These are phyloP conservation scores for Ochromonas danica DNA, from an alignment of 108 stramenopile genomes.

Conservation along the genomic window DNA sequence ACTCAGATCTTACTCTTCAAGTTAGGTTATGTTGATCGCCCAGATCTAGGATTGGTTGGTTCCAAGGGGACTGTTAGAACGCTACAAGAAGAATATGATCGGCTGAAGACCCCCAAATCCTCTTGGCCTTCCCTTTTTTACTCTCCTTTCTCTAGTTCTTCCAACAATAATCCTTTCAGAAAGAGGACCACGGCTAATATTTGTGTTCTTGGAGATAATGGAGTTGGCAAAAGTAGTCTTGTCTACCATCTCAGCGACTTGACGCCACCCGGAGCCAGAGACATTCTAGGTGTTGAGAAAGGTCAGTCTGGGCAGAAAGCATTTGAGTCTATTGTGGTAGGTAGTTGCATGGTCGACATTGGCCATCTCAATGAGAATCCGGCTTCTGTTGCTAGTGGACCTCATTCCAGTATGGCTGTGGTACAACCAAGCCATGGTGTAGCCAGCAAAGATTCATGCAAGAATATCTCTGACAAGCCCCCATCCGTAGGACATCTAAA, in stretches of 20 bases:
- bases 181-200: neutral
- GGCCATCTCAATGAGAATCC: neutral
- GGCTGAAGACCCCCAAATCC: neutral
- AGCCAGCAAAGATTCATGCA: neutral
- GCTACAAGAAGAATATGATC: neutral
- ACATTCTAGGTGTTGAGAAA: conserved; percentile 4
- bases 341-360: neutral
- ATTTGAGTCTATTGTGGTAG: neutral
- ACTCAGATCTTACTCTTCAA: neutral
- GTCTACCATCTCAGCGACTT: neutral
- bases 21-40: neutral
- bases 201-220: neutral
- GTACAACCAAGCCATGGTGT: neutral
- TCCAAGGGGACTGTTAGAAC: neutral
- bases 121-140: neutral
- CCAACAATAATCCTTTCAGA: neutral
- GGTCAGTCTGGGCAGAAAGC: neutral
- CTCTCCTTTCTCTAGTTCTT: neutral
- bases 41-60: neutral
- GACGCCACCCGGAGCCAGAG: neutral
- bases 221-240: neutral
- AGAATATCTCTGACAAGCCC: neutral
- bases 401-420: no score
- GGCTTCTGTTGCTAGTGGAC: neutral
- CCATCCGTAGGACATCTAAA: neutral